These are phyloP conservation scores for Phytophthora colocasiae DNA, from an alignment of 352 stramenopile species.

Conservation along the genomic window DNA sequence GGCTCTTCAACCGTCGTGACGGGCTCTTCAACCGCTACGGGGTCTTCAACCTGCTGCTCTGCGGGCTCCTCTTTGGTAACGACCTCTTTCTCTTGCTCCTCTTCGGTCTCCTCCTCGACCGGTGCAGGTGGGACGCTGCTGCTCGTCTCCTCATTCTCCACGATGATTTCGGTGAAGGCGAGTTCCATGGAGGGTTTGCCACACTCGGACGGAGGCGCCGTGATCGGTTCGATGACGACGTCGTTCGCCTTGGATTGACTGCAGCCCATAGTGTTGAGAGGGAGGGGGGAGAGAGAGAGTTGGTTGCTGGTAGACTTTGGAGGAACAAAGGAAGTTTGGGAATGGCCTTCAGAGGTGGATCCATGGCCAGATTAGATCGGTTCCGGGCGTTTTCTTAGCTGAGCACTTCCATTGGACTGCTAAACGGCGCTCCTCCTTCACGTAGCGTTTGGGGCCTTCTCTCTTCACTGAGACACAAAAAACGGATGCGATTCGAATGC, in stretches of 20 bases:
- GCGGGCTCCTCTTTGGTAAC: conserved; percentile 17
- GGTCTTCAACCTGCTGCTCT: conserved; percentile 9
- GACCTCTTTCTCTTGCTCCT: conserved; percentile 9
- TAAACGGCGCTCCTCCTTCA: conserved; percentile 24
- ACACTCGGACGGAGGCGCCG: conserved; percentile 33
- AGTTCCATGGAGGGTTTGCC: conserved; percentile 40
- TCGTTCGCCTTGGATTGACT: conserved; percentile 65
- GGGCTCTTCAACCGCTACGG: conserved; percentile 3
- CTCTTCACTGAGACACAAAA: conserved; percentile 23
- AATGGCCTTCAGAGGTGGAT: conserved; percentile 26
- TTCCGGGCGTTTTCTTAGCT: background rate
- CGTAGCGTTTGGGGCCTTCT: conserved; percentile 13
- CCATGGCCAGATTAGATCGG: too few species aligned
- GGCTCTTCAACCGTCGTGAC: conserved; percentile 9
- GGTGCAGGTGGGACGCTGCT: conserved; percentile 21
- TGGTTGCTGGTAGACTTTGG: conserved; percentile 7
- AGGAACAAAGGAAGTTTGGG: conserved; percentile 25
- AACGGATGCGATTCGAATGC: conserved; percentile 6
- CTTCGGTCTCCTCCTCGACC: conserved; percentile 21
- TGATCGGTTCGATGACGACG: conserved; percentile 47
- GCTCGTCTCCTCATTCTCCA: conserved; percentile 35
- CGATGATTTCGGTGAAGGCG: conserved; percentile 37
- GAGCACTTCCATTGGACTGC: conserved; percentile 11
- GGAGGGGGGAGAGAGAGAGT: background rate
- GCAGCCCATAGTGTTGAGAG: conserved; percentile 59